Evolutionary conservation across 306 rosid genomes (phyloP), one percentile per base, ranked within the genome.

Genomic region (Nissolia schottii): DNA sequence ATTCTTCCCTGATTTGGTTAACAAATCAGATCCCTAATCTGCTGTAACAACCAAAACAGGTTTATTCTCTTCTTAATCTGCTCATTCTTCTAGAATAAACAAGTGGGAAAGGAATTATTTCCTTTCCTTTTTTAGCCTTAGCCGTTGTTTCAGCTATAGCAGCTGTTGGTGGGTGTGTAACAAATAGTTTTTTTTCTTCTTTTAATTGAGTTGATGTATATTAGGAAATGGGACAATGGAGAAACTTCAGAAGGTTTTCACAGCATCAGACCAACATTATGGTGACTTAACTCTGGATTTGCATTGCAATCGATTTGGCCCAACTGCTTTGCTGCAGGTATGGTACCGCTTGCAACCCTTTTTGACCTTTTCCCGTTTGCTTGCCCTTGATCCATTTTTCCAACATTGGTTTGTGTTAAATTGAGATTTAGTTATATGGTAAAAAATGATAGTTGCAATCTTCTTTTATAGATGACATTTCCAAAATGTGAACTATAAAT

Each of bases 221-320:
- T 76, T 73, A 94, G 98, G 98, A 83, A 94, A 87, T 81, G 92
- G 86, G 78, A 87, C 97, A 15, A 82, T 91, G 84, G 92, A 89
- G 78, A 91, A 89, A 78, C 85, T 89, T 83, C 91, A 82, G 60
- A 89, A 86, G 70, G 95, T 94, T 49, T 81, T 94, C 86, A 73
- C 84, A 71, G 70, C 78, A 53, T 87, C 96, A 25, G 78, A 92
- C 61, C 97, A 89, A 86, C 80, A 83, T 50, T 85, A 85, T 40
- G 94, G 91, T 28, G 86, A 81, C 76, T 83, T 91, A 59, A 86
- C 89, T 23, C 85, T 94, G 84, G 98, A 94, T 80, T 85, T 94
- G 74, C 98, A 91, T 77, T 84, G 92, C 85, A 94, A 94, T 76
- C 88, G 87, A 64, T 91, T 91, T 76, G 95, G 98, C 54, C 88